A percentile compares a stretch with the other conserved stretches of the same genome.
Conservation (phyloP, 306 rosid species). For the Canavalia gladiata region DNA sequence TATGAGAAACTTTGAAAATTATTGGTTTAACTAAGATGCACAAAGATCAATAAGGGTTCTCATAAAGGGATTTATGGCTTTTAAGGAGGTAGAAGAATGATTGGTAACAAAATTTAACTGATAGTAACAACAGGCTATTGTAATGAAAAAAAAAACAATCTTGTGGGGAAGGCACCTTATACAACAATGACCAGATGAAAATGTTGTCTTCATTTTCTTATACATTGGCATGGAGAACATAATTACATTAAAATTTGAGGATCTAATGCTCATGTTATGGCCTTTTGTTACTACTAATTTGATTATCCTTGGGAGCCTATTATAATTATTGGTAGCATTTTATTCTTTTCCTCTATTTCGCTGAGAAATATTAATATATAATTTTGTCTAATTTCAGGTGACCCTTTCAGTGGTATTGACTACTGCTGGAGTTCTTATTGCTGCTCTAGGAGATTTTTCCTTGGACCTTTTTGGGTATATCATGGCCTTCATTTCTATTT, state of each 20-base stretch:
- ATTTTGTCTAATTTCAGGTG: slow-evolving; percentile 68
- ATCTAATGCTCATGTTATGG: slow-evolving; percentile 16
- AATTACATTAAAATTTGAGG: slow-evolving; percentile 2
- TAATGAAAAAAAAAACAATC: neutral
- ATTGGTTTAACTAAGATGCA: neutral
- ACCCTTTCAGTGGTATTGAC: slow-evolving; percentile 77
- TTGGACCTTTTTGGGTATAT: slow-evolving; percentile 90
- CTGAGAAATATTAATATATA: neutral
- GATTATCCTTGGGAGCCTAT: slow-evolving; percentile 34
- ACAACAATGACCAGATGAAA: neutral
- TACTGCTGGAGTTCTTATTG: slow-evolving; percentile 90
- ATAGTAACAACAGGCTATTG: neutral
- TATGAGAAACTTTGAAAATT: neutral
- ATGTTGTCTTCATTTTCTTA: slow-evolving; percentile 19
- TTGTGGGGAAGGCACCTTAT: slow-evolving; percentile 14
- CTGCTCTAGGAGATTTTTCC: slow-evolving; percentile 93
- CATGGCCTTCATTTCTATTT: slow-evolving; percentile 93
- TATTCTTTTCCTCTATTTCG: slow-evolving; percentile 15
- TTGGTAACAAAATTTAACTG: neutral
- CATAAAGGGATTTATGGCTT: slow-evolving; percentile 17
- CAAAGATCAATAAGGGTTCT: neutral
- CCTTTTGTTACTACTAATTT: slow-evolving; percentile 1
- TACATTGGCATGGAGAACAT: slow-evolving; percentile 27
- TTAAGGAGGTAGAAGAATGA: slow-evolving; percentile 26
- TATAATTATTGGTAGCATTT: slow-evolving; percentile 30